Base-by-base conservation (phyloP, 1,284 basidiomycete species). In the Melampsora larici-populina region DNA sequence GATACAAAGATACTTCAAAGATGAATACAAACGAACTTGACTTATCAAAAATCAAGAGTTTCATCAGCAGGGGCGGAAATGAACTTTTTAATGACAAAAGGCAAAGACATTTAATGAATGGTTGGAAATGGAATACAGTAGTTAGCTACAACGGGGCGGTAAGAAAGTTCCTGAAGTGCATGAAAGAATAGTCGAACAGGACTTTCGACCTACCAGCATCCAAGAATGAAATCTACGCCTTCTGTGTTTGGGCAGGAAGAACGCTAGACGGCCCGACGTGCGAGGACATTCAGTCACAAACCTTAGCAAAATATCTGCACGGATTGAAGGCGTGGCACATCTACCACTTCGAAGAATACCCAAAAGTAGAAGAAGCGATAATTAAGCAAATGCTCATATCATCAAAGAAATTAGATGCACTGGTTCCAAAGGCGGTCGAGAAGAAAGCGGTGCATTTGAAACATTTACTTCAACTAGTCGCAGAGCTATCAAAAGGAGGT, bases 111-210 rank as follows among this genome's bases (percentile, higher is more conserved):
- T 4, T 64, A 4, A 8, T 46, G n/a, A 46, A 13, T 1, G 66
- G 66, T 7, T 68, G 66, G 66, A 68, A 68, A 68, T 48, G 40
- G 66, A 68, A 68, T n/a, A 69, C 48, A 7, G 24, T 21, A 24
- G 21, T 17, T 4, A 40, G 17, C 17, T 48, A 48, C 70, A 71
- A 62, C 60, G 29, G 17, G n/a, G n/a, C n/a, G n/a, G n/a, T n/a
- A n/a, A n/a, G n/a, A n/a, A n/a, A n/a, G n/a, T n/a, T n/a, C n/a
- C n/a, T n/a, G n/a, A n/a, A n/a, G n/a, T n/a, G n/a, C 4, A 51
- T 3, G n/a, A 36, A 21, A 13, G 51, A n/a, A n/a, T n/a, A n/a
- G n/a, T n/a, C n/a, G n/a, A n/a, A n/a, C n/a, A n/a, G 15, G 3
- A 26, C 29, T 2, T 71, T 71, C 55, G 18, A n/a, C 0, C 31